phyloP scores from a whole-genome alignment of 768 basidiomycete species.

The Russula abietina region DNA sequence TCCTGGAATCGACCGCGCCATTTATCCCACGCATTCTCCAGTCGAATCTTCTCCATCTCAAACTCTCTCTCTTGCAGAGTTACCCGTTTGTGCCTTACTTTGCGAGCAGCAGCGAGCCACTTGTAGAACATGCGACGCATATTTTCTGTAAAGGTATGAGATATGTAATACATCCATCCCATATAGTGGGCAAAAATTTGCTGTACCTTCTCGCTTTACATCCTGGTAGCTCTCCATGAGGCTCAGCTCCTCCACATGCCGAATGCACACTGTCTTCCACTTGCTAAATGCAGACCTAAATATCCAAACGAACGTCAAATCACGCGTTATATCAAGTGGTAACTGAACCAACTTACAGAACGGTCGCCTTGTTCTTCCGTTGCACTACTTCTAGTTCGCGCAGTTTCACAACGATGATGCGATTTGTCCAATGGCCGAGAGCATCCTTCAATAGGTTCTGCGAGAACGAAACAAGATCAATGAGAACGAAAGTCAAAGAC shows the following conservation, averaged over 20 bases:
- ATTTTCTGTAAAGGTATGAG: slow-evolving; percentile 42
- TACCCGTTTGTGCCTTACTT: slow-evolving; percentile 54
- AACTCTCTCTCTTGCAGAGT: slow-evolving; percentile 56
- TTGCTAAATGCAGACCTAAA: slow-evolving; percentile 54
- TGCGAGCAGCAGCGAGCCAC: slow-evolving; percentile 59
- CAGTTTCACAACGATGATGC: slow-evolving; percentile 66
- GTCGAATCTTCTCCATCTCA: slow-evolving; percentile 47
- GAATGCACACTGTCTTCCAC: slow-evolving; percentile 58
- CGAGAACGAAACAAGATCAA: neutral
- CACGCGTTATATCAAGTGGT: neutral
- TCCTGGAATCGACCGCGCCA: slow-evolving; percentile 73
- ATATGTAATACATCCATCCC: neutral
- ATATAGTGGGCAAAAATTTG: neutral
- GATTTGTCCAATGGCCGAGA: slow-evolving; percentile 61
- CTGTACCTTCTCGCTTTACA: slow-evolving; percentile 70
- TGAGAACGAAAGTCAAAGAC: slow-evolving; percentile 4
- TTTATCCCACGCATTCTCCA: slow-evolving; percentile 63
- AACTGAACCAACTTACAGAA: slow-evolving; percentile 32
- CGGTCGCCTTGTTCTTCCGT: slow-evolving; percentile 35
- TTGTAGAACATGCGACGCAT: slow-evolving; percentile 61
- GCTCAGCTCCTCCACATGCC: slow-evolving; percentile 64
- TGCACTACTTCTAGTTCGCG: slow-evolving; percentile 62
- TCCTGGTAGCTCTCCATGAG: slow-evolving; percentile 82
- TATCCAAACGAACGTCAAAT: neutral
- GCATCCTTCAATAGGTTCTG: slow-evolving; percentile 49